Evolutionary conservation across 208 protist species (phyloP), one percentile per base, ranked within the genome.

Genomic region (Trypanosoma vivax): DNA sequence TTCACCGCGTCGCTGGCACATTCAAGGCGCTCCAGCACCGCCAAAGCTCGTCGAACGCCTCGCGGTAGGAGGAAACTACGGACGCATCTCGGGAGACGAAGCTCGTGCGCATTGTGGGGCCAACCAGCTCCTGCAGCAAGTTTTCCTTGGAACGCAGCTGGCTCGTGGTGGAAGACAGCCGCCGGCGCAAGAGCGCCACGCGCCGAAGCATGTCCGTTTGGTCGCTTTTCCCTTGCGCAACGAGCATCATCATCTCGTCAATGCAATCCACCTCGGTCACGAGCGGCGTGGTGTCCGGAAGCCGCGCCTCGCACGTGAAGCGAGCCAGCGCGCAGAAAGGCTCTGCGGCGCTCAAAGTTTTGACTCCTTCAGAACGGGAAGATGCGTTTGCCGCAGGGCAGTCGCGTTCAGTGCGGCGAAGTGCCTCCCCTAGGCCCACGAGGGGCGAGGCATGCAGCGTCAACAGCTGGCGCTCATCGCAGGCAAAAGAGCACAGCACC

Each of bases 191-290:
- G 19, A 85, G 42, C 19, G 86, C 77, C 1, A 94, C 64, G 24
- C 86, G 82, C 1, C 79, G 86, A 33, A 94, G 55, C 48, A 94
- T 40, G 49, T 94, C 86, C 7, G 83, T 67, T 70, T 94, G 86
- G 56, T 94, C 86, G 25, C 65, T 73, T 60, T 76, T 54, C 7
- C 77, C 81, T 0, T 81, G 81, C 5, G 82, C 82, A 57, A 94
- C 86, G 13, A 90, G 70, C 45, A 91, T 64, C 52, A 90, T 78
- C 77, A 94, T 90, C 64, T 94, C 86, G 47, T 94, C 83, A 16
- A 94, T 81, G 47, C 70, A 76, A 61, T 90, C 83, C 40, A 94
- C 86, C 65, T 94, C 79, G 28, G 69, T 77, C 29, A 94, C 59
- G 33, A 90, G 52, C 38, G 70, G 45, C n/a, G 80, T 85, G 24